Base-by-base conservation (phyloP, 2,329 filamentous ascomycete species). In the Aspergillus eucalypticola region DNA sequence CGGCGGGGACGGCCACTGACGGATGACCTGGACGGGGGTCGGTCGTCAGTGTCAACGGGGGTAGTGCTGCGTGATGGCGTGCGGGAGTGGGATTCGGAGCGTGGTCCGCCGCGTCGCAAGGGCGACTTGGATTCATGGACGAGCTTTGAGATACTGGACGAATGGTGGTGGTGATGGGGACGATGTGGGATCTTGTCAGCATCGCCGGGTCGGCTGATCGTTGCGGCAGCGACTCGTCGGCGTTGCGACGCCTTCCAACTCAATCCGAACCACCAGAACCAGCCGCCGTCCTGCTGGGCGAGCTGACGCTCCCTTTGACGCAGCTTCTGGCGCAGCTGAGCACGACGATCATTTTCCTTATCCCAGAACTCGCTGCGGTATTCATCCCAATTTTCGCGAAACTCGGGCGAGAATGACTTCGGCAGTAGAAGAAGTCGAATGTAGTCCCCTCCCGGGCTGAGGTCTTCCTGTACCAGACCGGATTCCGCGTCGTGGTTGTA, bases 341-440 rank as follows among this genome's bases (percentile, higher is more conserved):
- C 85, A 11, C 95, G 87, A 2, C 94, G 88, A 75, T 96, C 92
- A 72, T 99, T 99, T 75, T 99, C 95, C 62, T 88, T 88, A 69
- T 97, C 94, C 95, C 95, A 99, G 77, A 97, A 99, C 62, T 97
- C 93, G 35, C 89, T 88, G 56, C 95, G 86, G 76, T 96, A 99
- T 15, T 94, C 83, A 72, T 99, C 95, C 95, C 95, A 99, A 66
- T 96, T 96, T 75, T 98, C 93, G 19, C 95, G 86, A 71, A 99
- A 99, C 50, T 91, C 92, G 0, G 95, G 89, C 5, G 91, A 96
- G 72, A 99, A 99, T 0, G 93, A 92, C 73, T 99, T 99, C 1
- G 95, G 92, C 10, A 97, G 84, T 7, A 99, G 82, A 17, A 98
- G 81, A 1, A 99, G 84, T 75, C 96, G 95, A 68, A 99, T 89